Conservation (phyloP, 768 basidiomycete genomes). For the Chiua virens region DNA sequence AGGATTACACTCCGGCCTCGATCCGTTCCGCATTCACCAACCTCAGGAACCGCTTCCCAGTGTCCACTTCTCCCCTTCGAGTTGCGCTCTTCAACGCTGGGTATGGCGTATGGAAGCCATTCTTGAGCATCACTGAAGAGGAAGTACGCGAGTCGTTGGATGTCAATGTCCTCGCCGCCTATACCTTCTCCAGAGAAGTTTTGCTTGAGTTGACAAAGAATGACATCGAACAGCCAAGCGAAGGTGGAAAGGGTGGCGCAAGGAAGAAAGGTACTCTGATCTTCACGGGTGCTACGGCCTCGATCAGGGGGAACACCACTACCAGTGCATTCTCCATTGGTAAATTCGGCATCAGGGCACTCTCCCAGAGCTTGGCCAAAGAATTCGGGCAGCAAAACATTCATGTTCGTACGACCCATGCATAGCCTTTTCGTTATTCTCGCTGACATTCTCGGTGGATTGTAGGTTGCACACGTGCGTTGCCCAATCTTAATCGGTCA, state of each 20-base stretch:
- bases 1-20: constrained; percentile 48
- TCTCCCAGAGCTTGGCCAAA: constrained; percentile 71
- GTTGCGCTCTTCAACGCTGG: constrained; percentile 67
- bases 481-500: background rate
- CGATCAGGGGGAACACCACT: constrained; percentile 56
- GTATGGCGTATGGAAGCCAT: constrained; percentile 60
- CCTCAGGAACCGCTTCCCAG: constrained; percentile 46
- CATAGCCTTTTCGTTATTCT: background rate
- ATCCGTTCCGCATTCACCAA: constrained; percentile 50
- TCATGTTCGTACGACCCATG: constrained; percentile 43
- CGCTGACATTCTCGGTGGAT: background rate
- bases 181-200: constrained; percentile 61
- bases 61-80: constrained; percentile 50
- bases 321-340: constrained; percentile 66
- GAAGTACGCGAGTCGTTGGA: constrained; percentile 54
- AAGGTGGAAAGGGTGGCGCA: constrained; percentile 35
- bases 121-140: constrained; percentile 60
- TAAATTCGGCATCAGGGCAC: constrained; percentile 60
- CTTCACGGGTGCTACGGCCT: constrained; percentile 75
- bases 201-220: constrained; percentile 62
- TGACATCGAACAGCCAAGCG: constrained; percentile 39
- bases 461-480: constrained; percentile 66
- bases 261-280: constrained; percentile 64
- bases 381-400: constrained; percentile 76
- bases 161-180: constrained; percentile 55